These are phyloP conservation scores for Sporothrix dimorphospora DNA, from an alignment of 2,329 filamentous ascomycete species.

Conservation along the genomic window DNA sequence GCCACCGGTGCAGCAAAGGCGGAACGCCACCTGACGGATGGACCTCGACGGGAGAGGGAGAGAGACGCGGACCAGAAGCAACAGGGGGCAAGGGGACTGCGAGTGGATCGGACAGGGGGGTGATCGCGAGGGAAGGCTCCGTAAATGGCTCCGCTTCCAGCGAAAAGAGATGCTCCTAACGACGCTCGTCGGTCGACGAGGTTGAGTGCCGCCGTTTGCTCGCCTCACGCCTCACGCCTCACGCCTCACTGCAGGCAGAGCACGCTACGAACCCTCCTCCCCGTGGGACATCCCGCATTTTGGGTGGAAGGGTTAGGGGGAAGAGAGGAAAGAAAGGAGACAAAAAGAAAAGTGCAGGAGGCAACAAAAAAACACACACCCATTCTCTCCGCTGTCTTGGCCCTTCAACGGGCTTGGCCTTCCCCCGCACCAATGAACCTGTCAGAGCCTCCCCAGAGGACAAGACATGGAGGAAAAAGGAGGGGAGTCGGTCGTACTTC, in stretches of 20 bases:
- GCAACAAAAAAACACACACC: neutral
- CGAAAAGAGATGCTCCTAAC: neutral
- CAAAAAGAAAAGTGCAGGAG: neutral
- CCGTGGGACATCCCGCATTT: constrained; percentile 16
- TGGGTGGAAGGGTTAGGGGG: too few species aligned
- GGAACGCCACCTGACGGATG: constrained; percentile 5
- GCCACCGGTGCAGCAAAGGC: neutral
- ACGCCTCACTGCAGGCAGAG: neutral
- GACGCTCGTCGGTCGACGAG: too few species aligned
- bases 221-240: neutral
- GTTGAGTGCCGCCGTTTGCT: neutral
- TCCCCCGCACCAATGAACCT: neutral
- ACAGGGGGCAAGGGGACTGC: neutral
- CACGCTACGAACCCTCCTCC: constrained; percentile 17
- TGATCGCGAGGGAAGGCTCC: neutral
- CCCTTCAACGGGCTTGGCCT: too few species aligned
- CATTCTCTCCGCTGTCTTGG: neutral
- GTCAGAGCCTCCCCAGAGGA: neutral
- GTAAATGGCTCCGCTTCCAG: neutral
- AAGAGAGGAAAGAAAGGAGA: neutral
- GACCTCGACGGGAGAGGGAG: too few species aligned
- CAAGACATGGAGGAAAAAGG: neutral
- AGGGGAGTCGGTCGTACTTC: constrained; percentile 30
- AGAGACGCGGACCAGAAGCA: neutral
- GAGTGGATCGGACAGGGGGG: neutral